phyloP scores from a whole-genome alignment of 139 green algal species.

The Chlorella sp. region DNA sequence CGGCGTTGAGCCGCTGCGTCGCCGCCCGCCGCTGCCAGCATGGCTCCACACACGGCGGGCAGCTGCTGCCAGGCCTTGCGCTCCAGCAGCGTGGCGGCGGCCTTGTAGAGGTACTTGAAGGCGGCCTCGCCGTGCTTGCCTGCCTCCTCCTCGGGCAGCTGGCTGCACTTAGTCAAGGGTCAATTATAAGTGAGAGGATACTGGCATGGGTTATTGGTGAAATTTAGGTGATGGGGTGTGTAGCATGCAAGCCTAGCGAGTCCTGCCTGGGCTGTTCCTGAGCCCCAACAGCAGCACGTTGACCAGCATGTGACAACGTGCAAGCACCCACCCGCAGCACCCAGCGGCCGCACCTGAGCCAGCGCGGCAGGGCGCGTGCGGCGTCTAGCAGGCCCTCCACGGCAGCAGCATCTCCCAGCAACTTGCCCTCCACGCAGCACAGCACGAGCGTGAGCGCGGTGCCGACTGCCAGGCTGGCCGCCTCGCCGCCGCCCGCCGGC shows the following conservation, averaged over 20 bases:
- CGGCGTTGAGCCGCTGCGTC: not conserved
- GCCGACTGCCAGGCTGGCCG: conserved; percentile 31
- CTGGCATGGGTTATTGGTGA: not conserved
- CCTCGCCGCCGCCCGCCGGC: not conserved
- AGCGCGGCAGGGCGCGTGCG: not conserved
- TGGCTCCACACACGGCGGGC: not conserved
- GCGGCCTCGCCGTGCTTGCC: conserved; percentile 20
- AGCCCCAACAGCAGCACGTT: not conserved
- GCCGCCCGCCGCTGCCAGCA: conserved; percentile 10
- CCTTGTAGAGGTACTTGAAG: conserved; percentile 38
- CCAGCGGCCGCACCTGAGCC: conserved; percentile 20
- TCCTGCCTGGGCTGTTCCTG: not conserved
- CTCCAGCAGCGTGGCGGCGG: conserved; percentile 3
- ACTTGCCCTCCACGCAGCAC: conserved; percentile 30
- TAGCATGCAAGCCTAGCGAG: too few species aligned
- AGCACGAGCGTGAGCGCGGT: conserved; percentile 34
- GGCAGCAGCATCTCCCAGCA: not conserved
- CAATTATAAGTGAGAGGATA: too few species aligned
- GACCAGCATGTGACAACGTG: not conserved
- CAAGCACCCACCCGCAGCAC: not conserved
- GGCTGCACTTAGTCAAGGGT: conserved; percentile 2
- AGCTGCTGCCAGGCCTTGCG: not conserved
- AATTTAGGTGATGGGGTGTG: not conserved
- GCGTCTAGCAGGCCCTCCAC: not conserved
- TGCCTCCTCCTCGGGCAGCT: conserved; percentile 12